Evolutionary conservation across 768 basidiomycete genomes (phyloP), one percentile per base, ranked within the genome.

Genomic region (Lentinula guzmanii): DNA sequence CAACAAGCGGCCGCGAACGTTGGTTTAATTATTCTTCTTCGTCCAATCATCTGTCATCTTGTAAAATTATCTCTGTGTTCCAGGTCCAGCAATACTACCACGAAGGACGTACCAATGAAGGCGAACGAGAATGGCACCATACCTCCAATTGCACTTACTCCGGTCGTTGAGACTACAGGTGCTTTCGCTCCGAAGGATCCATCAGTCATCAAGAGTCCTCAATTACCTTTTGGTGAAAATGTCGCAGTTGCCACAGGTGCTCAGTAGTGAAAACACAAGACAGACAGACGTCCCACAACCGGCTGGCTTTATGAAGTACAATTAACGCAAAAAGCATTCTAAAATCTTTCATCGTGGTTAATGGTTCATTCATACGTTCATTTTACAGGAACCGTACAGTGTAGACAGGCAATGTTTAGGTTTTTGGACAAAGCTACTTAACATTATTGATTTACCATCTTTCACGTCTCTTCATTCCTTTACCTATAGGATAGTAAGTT

Each of bases 1-100:
- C 24, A 86, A 86, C 69, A 91, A 91, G 79, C 88, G 87, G 71
- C 60, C 63, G 31, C 83, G 84, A 84, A 86, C 87, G 89, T 90
- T 77, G 76, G 86, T 86, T 7, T 28, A 41, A 31, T 43, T 67
- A 67, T 68, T 70, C 13, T 68, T 65, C 59, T 61, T n/a, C 37
- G 68, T 64, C 66, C 67, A 59, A 61, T 53, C 64, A 63, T 67
- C 64, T 63, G 69, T 74, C 67, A 70, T 63, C 62, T 68, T 69
- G 65, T 72, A 64, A 52, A 58, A 56, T 68, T 62, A 66, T 67
- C 64, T 68, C 64, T 66, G 64, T 69, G 63, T 69, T 68, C 67
- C 70, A 85, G 83, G 70, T 85, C 83, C 62, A 60, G 37, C 51
- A 48, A 39, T 51, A n/a, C 58, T n/a, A 21, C 58, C 5, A 28